phyloP scores from a whole-genome alignment of 2,329 filamentous ascomycete genomes.

The Endoconidiophora laricicola region DNA sequence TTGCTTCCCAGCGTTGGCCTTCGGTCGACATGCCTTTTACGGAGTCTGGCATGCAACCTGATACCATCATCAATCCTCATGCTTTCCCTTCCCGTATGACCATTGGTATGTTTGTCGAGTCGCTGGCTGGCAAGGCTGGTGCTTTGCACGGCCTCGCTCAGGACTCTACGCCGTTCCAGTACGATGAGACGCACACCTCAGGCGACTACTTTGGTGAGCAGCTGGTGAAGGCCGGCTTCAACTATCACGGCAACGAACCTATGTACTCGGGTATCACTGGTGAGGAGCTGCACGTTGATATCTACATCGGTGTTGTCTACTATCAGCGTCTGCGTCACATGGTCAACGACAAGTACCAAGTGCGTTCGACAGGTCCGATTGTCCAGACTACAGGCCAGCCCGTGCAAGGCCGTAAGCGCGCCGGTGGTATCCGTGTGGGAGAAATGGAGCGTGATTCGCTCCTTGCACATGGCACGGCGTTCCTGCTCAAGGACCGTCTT shows the following conservation, averaged over 20 bases:
- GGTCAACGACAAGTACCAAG: conserved; percentile 99
- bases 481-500: conserved; percentile 83
- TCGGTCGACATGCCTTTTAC: conserved; percentile 89
- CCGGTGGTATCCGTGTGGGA: conserved; percentile 95
- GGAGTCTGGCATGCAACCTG: conserved; percentile 89
- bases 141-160: conserved; percentile 90
- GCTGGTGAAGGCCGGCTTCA: conserved; percentile 86
- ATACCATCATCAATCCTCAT: conserved; percentile 98
- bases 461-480: conserved; percentile 86
- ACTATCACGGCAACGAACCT: conserved; percentile 95
- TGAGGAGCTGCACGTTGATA: conserved; percentile 82
- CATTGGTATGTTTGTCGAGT: conserved; percentile 98
- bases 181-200: conserved; percentile 81
- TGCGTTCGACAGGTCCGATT: conserved; percentile 85
- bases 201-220: conserved; percentile 93
- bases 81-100: conserved; percentile 99
- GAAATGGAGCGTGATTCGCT: conserved; percentile 98
- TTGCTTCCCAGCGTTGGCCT: conserved; percentile 91
- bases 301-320: conserved; percentile 93
- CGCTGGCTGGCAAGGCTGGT: conserved; percentile 84
- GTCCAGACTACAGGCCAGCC: conserved; percentile 85
- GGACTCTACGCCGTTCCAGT: conserved; percentile 88
- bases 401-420: conserved; percentile 90
- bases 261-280: conserved; percentile 98
- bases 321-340: conserved; percentile 97